Percentiles rank a stretch among this genome's conserved stretches.
Conservation (phyloP, 345 rosid genomes). For the Passiflora organensis region DNA sequence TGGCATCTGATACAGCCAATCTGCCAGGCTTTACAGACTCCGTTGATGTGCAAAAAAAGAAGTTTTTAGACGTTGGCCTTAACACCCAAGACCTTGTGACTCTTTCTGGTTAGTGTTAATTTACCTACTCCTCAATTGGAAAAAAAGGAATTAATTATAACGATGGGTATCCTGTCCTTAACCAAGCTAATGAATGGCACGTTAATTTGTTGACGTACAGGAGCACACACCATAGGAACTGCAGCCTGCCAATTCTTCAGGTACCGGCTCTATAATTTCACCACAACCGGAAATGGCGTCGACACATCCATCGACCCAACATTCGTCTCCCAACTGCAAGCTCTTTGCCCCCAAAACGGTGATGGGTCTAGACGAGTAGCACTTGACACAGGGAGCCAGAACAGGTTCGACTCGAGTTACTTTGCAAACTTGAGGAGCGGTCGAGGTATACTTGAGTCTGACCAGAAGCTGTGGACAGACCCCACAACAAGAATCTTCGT, state of each 20-base stretch:
- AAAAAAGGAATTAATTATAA: no score
- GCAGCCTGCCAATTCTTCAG: slow-evolving; percentile 43
- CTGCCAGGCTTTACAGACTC: slow-evolving; percentile 25
- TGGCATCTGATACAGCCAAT: slow-evolving; percentile 16
- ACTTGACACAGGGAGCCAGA: slow-evolving; percentile 40
- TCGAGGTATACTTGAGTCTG: slow-evolving; percentile 48
- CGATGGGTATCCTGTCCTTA: no score
- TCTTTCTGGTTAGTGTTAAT: slow-evolving; percentile 32
- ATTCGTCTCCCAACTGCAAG: slow-evolving; percentile 39
- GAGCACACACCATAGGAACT: slow-evolving; percentile 65
- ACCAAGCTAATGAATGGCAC: no score
- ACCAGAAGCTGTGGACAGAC: slow-evolving; percentile 43
- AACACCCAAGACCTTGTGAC: slow-evolving; percentile 34
- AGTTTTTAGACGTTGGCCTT: slow-evolving; percentile 25
- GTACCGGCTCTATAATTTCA: slow-evolving; percentile 44
- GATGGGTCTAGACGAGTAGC: slow-evolving; percentile 27
- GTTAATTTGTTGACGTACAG: slow-evolving; percentile 17
- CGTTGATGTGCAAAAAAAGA: slow-evolving; percentile 21
- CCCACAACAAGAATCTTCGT: slow-evolving; percentile 31
- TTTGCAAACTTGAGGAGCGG: slow-evolving; percentile 41
- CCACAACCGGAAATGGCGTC: slow-evolving; percentile 19
- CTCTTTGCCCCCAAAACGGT: slow-evolving; percentile 50
- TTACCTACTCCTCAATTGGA: neutral
- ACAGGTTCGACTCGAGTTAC: slow-evolving; percentile 44
- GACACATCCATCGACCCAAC: slow-evolving; percentile 39